These are phyloP conservation scores for Hypoxylon sp. DNA, from an alignment of 2,329 filamentous ascomycete genomes.

Conservation along the genomic window DNA sequence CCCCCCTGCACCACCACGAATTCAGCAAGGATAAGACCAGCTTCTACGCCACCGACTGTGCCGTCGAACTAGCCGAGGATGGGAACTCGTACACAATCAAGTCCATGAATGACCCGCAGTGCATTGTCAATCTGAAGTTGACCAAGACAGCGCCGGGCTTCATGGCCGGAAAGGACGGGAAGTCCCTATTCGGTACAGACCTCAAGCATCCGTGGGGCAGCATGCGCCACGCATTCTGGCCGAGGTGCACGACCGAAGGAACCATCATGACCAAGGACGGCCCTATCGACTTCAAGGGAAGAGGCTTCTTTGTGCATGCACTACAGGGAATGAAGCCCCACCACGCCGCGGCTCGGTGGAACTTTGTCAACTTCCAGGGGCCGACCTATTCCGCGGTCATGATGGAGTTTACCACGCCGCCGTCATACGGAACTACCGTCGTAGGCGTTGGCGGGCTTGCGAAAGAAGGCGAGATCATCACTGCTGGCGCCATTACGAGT, in stretches of 20 bases:
- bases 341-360: conserved; percentile 92
- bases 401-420: conserved; percentile 96
- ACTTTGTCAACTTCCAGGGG: conserved; percentile 91
- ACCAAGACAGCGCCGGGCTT: conserved; percentile 83
- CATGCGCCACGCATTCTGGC: conserved; percentile 96
- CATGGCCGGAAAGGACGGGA: conserved; percentile 85
- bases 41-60: conserved; percentile 88
- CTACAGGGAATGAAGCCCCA: conserved; percentile 99
- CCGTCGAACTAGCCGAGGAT: conserved; percentile 86
- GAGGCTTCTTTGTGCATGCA: conserved; percentile 83
- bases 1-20: conserved; percentile 79
- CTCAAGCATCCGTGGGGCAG: conserved; percentile 86
- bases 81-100: conserved; percentile 88
- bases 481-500: conserved; percentile 73
- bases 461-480: conserved; percentile 83
- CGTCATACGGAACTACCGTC: conserved; percentile 87
- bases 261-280: conserved; percentile 86
- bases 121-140: conserved; percentile 87
- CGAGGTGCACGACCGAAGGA: conserved; percentile 83
- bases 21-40: conserved; percentile 86
- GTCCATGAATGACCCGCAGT: conserved; percentile 82
- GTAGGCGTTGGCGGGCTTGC: conserved; percentile 87
- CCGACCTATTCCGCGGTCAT: conserved; percentile 86
- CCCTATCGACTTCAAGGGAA: conserved; percentile 83
- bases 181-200: conserved; percentile 87